These are phyloP conservation scores for Sphenostylis stenocarpa DNA, from an alignment of 306 rosid species.

Conservation along the genomic window DNA sequence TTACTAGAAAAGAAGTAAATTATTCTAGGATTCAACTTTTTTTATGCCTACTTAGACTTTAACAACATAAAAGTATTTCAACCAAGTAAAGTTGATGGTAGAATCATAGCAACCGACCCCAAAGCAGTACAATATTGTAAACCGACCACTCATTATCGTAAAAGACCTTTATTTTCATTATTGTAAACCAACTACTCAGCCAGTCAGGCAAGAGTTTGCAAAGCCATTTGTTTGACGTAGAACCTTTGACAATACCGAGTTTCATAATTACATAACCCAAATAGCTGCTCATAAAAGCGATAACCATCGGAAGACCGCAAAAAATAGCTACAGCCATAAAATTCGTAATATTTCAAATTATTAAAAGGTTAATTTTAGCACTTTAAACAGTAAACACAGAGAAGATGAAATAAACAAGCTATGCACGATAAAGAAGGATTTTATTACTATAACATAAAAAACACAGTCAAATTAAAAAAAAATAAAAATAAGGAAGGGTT, in stretches of 20 bases:
- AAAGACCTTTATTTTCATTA: not conserved
- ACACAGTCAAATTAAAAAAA: not conserved
- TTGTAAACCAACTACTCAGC: slow-evolving; percentile 14
- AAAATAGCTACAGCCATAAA: not conserved
- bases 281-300: slow-evolving; percentile 5
- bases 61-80: not conserved
- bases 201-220: not conserved
- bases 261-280: slow-evolving; percentile 15
- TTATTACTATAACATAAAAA: not conserved
- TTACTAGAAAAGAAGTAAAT: not conserved
- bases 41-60: not conserved
- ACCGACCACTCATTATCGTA: slow-evolving; percentile 18
- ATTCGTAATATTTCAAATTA: slow-evolving; percentile 6
- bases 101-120: not conserved
- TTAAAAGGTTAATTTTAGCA: not conserved
- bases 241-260: slow-evolving; percentile 7
- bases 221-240: slow-evolving; percentile 10
- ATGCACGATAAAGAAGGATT: not conserved
- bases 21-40: not conserved
- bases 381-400: not conserved
- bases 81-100: slow-evolving; percentile 25
- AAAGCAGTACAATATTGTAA: not conserved
- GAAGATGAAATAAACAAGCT: not conserved
- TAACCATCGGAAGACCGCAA: not conserved
- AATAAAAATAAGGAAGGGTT: not conserved